Conservation (phyloP, 164 flowering plant species). For the Berberis thunbergii region DNA sequence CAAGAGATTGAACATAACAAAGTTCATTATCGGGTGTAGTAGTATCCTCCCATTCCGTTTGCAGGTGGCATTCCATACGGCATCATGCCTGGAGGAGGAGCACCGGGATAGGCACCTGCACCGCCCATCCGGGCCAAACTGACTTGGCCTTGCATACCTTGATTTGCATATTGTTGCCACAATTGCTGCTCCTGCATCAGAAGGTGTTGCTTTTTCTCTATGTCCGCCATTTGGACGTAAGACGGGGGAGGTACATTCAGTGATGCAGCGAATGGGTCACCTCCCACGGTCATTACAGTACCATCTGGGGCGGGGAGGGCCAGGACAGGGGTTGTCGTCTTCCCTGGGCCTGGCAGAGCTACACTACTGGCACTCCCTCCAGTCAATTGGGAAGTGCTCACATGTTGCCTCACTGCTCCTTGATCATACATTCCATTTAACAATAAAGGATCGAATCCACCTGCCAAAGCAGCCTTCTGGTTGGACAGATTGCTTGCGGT, state of each 20-base stretch:
- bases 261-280: slow-evolving; percentile 80
- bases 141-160: slow-evolving; percentile 73
- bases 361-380: slow-evolving; percentile 76
- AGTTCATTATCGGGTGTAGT: slow-evolving; percentile 14
- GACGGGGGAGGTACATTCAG: slow-evolving; percentile 56
- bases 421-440: slow-evolving; percentile 79
- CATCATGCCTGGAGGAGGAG: slow-evolving; percentile 45
- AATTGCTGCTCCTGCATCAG: slow-evolving; percentile 54
- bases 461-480: slow-evolving; percentile 53
- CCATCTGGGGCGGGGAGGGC: slow-evolving; percentile 73
- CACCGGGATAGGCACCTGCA: slow-evolving; percentile 19
- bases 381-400: slow-evolving; percentile 30
- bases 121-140: slow-evolving; percentile 35
- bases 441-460: slow-evolving; percentile 62
- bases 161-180: slow-evolving; percentile 59
- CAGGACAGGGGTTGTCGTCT: slow-evolving; percentile 35
- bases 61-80: slow-evolving; percentile 20
- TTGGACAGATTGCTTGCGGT: slow-evolving; percentile 50
- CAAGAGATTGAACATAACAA: background rate
- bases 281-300: slow-evolving; percentile 32
- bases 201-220: slow-evolving; percentile 70
- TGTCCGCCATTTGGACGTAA: slow-evolving; percentile 69
- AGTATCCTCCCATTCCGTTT: slow-evolving; percentile 36
- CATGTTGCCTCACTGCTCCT: slow-evolving; percentile 55
- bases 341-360: slow-evolving; percentile 39